Conservation (phyloP, 495 filamentous ascomycete genomes). For the Aspergillus heteromorphus region DNA sequence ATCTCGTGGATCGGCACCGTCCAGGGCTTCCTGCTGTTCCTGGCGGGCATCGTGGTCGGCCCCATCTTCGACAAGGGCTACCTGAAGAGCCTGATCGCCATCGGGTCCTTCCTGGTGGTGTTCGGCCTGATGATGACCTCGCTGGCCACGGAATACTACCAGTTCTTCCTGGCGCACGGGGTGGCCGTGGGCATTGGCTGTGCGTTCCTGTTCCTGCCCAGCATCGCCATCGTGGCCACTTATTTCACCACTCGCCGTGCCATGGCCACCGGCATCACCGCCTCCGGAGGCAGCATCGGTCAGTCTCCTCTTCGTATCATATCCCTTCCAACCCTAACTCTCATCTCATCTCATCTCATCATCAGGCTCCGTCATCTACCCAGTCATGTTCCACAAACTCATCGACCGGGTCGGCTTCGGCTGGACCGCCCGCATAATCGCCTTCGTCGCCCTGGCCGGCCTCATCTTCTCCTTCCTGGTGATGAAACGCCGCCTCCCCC, state of each 20-base stretch:
- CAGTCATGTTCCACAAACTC: slow-evolving; percentile 35
- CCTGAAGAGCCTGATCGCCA: slow-evolving; percentile 53
- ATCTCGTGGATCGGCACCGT: slow-evolving; percentile 58
- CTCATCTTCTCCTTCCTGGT: slow-evolving; percentile 59
- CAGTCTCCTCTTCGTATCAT: slow-evolving; percentile 56
- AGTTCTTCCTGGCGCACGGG: slow-evolving; percentile 40
- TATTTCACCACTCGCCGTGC: slow-evolving; percentile 66
- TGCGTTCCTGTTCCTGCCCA: slow-evolving; percentile 55
- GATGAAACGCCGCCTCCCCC: slow-evolving; percentile 58
- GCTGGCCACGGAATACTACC: slow-evolving; percentile 42
- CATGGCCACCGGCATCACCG: slow-evolving; percentile 61
- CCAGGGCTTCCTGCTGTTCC: slow-evolving; percentile 52
- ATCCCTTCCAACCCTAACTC: slow-evolving; percentile 35
- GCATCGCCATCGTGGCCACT: slow-evolving; percentile 53
- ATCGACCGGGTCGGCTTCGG: not conserved
- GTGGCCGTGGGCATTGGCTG: slow-evolving; percentile 47
- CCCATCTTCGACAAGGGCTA: slow-evolving; percentile 72
- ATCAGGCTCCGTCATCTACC: slow-evolving; percentile 53
- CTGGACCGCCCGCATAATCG: not conserved
- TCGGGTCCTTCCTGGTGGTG: slow-evolving; percentile 55
- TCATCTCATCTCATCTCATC: slow-evolving; percentile 49
- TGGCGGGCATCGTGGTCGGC: slow-evolving; percentile 49
- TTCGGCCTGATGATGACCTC: slow-evolving; percentile 70
- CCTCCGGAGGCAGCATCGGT: slow-evolving; percentile 49
- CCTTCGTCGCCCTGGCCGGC: slow-evolving; percentile 38